phyloP scores from a whole-genome alignment of 140 eudicot species.

The Stevia rebaudiana region DNA sequence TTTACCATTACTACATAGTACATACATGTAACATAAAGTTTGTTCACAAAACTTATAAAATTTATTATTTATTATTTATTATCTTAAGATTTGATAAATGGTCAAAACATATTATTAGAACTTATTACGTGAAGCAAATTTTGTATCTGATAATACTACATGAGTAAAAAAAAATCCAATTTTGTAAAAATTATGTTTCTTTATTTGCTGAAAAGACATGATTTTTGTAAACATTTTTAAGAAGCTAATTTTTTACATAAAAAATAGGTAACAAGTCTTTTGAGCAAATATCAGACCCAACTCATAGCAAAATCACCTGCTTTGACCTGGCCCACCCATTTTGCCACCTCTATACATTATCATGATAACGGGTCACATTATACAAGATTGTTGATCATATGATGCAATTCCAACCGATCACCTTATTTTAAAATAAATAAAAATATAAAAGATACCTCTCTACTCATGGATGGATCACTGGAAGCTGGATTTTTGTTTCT shows the following conservation, averaged over 20 bases:
- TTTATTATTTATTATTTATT: not conserved
- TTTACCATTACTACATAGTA: too few species aligned
- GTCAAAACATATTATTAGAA: not conserved
- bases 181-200: not conserved
- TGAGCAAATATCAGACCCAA: not conserved
- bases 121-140: not conserved
- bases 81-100: not conserved
- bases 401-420: not conserved
- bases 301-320: not conserved
- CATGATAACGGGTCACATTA: not conserved
- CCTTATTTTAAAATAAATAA: not conserved
- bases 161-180: not conserved
- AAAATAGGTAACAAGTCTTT: not conserved
- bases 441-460: slow-evolving; percentile 44
- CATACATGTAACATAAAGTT: not conserved
- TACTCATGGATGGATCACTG: slow-evolving; percentile 45
- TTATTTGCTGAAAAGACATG: not conserved
- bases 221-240: not conserved
- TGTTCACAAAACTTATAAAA: not conserved
- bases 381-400: not conserved
- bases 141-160: not conserved
- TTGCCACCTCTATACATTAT: not conserved
- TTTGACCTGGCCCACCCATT: not conserved
- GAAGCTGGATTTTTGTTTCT: slow-evolving; percentile 64
- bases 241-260: not conserved